Evolutionary conservation across 2,329 filamentous ascomycete genomes (phyloP), one percentile per base, ranked within the genome.

Genomic region (Colletotrichum tabaci): DNA sequence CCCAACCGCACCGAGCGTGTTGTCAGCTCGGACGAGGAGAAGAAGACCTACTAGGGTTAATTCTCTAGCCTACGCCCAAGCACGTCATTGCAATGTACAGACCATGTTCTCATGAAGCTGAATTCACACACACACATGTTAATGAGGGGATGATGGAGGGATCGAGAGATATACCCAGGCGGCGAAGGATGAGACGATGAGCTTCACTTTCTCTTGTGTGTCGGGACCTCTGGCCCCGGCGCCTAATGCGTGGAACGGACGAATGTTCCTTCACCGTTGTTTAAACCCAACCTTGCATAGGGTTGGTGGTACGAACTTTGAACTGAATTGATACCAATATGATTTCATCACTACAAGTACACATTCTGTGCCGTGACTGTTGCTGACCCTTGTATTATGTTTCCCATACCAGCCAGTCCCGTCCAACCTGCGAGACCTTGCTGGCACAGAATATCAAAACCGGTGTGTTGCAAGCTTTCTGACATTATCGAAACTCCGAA

Each of bases 21-120:
- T 9, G 42, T 18, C 10, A 66, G 66, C 21, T 74, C 72, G 40
- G 72, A 74, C 35, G 52, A 49, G 15, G 70, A 74, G 52, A 74
- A 70, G 61, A 74, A 70, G 61, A 49, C 42, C n/a, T 68, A 52
- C 26, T 66, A 53, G 49, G 18, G 4, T 44, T 12, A 2, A 21
- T 9, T 47, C 21, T 21, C 8, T 35, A 7, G 8, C 30, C 30
- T 35, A 9, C 8, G 6, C 7, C 21, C 9, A 13, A 12, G n/a
- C n/a, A 23, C 15, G 8, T 23, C 30, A 26, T 18, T 38, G 23
- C 2, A 49, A n/a, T 4, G 26, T 21, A 5, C 30, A 4, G 18
- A 47, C 8, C 23, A n/a, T 40, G 38, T 18, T 18, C 26, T 4
- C 38, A n/a, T 6, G 38, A 26, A 35, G 18, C 35, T 30, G 40